Conservation (phyloP, 1,284 basidiomycete species). For the Melampsora larici-populina region DNA sequence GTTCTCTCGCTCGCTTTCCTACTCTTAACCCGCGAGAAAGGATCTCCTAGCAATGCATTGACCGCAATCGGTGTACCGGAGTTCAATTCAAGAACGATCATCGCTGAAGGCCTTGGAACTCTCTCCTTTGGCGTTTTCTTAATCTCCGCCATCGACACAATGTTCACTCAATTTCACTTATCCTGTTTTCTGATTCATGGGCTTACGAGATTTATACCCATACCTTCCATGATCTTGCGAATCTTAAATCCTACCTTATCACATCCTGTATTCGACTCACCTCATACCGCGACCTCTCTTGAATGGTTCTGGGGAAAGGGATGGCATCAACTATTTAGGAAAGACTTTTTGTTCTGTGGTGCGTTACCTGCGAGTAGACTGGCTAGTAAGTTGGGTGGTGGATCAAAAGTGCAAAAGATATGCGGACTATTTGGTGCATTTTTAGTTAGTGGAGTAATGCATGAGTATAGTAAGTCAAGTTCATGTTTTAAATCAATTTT, state of each 20-base stretch:
- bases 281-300: conserved; percentile 56
- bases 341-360: conserved; percentile 22
- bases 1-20: not conserved
- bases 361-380: conserved; percentile 7
- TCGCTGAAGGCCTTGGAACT: conserved; percentile 18
- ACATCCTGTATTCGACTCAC: conserved; percentile 55
- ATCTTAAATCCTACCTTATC: conserved; percentile 8
- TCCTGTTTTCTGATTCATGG: not conserved
- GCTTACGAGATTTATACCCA: not conserved
- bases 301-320: conserved; percentile 29
- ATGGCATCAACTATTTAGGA: conserved; percentile 27
- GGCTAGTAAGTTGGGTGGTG: conserved; percentile 2
- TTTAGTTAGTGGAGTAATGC: conserved; percentile 21
- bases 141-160: conserved; percentile 9
- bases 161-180: not conserved
- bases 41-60: conserved; percentile 8
- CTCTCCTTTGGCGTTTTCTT: conserved; percentile 13
- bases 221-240: not conserved
- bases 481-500: not conserved
- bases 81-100: not conserved
- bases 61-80: conserved; percentile 10
- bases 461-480: conserved; percentile 27
- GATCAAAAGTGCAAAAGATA: not conserved
- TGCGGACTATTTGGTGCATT: conserved; percentile 23
- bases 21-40: conserved; percentile 20